Evolutionary conservation across 345 rosid species (phyloP).

Genomic region (Eucalyptus viminalis): DNA sequence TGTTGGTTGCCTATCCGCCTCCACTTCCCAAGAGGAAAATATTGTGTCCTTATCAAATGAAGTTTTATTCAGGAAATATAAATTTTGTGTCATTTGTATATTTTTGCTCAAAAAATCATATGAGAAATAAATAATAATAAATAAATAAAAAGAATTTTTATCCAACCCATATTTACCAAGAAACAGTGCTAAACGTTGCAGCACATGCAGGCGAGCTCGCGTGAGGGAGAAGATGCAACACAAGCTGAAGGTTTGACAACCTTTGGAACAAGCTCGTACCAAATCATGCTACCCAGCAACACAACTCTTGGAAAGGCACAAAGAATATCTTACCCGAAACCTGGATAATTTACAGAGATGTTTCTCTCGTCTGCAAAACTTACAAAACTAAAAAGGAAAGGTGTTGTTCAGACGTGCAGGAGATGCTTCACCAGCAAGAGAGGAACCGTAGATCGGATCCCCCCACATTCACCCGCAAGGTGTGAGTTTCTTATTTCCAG

Average conservation of each 20-base stretch:
- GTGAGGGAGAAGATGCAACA: not conserved
- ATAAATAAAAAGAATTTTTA: no score
- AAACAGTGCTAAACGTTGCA: not conserved
- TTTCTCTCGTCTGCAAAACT: not conserved
- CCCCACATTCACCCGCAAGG: slow-evolving; percentile 59
- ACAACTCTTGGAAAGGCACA: not conserved
- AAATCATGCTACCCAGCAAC: not conserved
- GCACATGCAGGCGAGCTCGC: not conserved
- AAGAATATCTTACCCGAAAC: not conserved
- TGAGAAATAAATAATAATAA: no score
- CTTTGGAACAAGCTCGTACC: not conserved
- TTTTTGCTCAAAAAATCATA: no score
- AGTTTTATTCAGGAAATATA: no score
- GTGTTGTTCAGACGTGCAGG: not conserved
- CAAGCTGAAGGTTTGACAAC: not conserved
- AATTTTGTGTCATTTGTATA: no score
- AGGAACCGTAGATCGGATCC: not conserved
- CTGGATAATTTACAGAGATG: not conserved
- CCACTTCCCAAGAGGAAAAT: no score
- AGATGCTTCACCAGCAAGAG: not conserved
- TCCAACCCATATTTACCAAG: not conserved
- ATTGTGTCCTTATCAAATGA: no score
- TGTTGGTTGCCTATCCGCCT: no score
- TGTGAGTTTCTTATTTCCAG: slow-evolving; percentile 92
- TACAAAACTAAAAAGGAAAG: not conserved